Conservation (phyloP, 345 rosid species). For the Cardiospermum halicacabum region DNA sequence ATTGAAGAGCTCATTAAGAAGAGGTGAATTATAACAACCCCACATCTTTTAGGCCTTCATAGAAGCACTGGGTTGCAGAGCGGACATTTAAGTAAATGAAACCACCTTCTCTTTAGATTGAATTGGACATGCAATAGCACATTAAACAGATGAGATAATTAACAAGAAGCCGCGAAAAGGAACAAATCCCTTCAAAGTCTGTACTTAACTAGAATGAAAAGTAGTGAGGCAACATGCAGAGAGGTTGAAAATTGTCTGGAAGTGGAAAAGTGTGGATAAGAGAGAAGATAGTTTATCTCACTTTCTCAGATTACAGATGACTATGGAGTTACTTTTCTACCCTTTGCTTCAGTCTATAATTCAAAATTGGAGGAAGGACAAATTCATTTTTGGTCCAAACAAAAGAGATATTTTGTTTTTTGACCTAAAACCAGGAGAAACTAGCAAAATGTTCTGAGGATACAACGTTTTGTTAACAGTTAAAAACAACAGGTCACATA, state of each 20-base stretch:
- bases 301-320: neutral
- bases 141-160: neutral
- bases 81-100: neutral
- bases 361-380: too few relatives aligned
- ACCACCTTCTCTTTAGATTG: neutral
- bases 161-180: neutral
- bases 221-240: neutral
- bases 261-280: neutral
- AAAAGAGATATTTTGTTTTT: too few relatives aligned
- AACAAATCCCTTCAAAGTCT: neutral
- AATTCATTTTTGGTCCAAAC: too few relatives aligned
- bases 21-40: slow-evolving; percentile 36
- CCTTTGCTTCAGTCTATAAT: neutral
- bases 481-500: too few relatives aligned
- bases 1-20: slow-evolving; percentile 70
- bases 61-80: neutral
- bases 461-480: too few relatives aligned
- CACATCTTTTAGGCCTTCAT: slow-evolving; percentile 37
- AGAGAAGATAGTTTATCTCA: neutral
- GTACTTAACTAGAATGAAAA: neutral
- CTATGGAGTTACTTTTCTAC: neutral
- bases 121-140: neutral
- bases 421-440: too few relatives aligned
- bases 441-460: too few relatives aligned
- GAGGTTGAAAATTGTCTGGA: neutral